Evolutionary conservation across 495 filamentous ascomycete genomes (phyloP).

Genomic region (Eremomyces bilateralis): DNA sequence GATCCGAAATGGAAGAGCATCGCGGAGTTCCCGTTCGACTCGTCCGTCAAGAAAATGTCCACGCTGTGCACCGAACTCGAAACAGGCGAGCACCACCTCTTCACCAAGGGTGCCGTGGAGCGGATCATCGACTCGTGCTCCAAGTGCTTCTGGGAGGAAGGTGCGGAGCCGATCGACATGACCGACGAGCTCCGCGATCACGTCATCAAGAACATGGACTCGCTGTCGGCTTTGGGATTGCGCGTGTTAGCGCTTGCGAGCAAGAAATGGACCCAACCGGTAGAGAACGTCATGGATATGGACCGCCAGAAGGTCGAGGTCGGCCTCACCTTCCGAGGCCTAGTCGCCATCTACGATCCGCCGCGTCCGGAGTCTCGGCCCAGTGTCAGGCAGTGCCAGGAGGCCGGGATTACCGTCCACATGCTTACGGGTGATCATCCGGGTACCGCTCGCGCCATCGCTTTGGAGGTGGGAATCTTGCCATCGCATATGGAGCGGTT

Average conservation of each 20-base stretch:
- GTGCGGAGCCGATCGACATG: constrained; percentile 16
- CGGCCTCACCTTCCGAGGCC: constrained; percentile 38
- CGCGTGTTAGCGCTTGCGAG: constrained; percentile 36
- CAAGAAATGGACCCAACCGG: constrained; percentile 12
- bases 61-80: constrained; percentile 26
- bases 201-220: constrained; percentile 39
- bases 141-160: constrained; percentile 24
- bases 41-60: constrained; percentile 37
- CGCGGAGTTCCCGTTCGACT: constrained; percentile 39
- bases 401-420: constrained; percentile 35
- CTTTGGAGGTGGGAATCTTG: constrained; percentile 28
- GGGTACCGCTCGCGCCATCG: constrained; percentile 39
- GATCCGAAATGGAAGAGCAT: constrained; percentile 20
- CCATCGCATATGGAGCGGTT: constrained; percentile 13
- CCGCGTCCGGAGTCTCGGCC: constrained; percentile 42
- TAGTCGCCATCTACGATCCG: constrained; percentile 55
- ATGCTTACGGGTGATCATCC: constrained; percentile 49
- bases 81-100: constrained; percentile 20
- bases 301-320: constrained; percentile 33
- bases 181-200: constrained; percentile 18
- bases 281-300: constrained; percentile 17
- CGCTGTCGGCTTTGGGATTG: constrained; percentile 31
- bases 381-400: constrained; percentile 27
- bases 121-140: constrained; percentile 25
- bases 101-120: constrained; percentile 39